A percentile compares a stretch with the other conserved stretches of the same genome.
Conservation (phyloP, 1,284 basidiomycete genomes). For the Cryptococcus jaspeensis region DNA sequence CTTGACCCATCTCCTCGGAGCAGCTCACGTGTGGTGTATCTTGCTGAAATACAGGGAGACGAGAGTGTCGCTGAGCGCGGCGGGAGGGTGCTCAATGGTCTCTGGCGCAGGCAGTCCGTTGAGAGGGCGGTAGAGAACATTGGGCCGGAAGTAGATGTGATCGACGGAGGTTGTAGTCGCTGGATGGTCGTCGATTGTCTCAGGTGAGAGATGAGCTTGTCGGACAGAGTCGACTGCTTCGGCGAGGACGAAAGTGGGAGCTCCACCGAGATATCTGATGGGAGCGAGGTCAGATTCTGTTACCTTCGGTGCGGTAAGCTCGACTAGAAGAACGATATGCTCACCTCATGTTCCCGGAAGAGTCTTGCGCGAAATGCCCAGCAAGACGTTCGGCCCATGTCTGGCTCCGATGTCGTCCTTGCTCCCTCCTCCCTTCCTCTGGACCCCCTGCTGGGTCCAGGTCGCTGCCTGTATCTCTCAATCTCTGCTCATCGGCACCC, state of each 20-base stretch:
- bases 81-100: background rate
- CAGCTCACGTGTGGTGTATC: slow-evolving; percentile 13
- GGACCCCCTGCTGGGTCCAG: too few species aligned
- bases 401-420: background rate
- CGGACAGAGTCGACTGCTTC: slow-evolving; percentile 14
- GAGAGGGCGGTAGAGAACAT: slow-evolving; percentile 10
- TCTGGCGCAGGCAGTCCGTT: slow-evolving; percentile 5
- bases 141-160: slow-evolving; percentile 15
- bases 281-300: background rate
- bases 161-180: slow-evolving; percentile 4
- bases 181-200: background rate
- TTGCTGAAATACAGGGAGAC: slow-evolving; percentile 13
- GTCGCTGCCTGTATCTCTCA: too few species aligned
- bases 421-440: background rate
- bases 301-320: too few species aligned
- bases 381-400: slow-evolving; percentile 14
- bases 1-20: background rate
- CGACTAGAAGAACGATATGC: too few species aligned
- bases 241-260: slow-evolving; percentile 12
- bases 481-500: too few species aligned
- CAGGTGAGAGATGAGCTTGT: background rate
- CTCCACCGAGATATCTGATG: slow-evolving; percentile 11
- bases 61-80: slow-evolving; percentile 9
- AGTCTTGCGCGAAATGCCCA: slow-evolving; percentile 12
- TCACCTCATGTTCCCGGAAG: slow-evolving; percentile 7